Evolutionary conservation across 2,329 filamentous ascomycete genomes (phyloP).

Genomic region (Alternaria sp.): DNA sequence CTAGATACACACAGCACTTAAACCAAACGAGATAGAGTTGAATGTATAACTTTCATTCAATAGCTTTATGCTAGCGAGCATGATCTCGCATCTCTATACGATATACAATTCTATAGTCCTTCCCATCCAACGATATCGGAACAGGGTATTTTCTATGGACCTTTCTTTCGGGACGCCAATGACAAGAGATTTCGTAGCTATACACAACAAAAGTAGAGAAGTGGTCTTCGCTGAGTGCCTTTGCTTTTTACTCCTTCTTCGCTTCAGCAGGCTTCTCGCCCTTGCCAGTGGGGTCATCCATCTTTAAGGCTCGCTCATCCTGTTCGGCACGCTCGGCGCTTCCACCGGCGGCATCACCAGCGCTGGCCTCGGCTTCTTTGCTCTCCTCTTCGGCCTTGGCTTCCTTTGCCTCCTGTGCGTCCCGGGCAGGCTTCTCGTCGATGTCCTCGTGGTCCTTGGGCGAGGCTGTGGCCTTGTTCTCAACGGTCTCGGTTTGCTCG

Average conservation of each 20-base stretch:
- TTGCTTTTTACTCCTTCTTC: constrained; percentile 22
- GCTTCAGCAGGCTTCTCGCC: constrained; percentile 18
- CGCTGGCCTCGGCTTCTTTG: constrained; percentile 42
- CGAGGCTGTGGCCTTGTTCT: constrained; percentile 75
- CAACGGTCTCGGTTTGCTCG: constrained; percentile 78
- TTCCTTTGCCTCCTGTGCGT: constrained; percentile 20
- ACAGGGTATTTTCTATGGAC: constrained; percentile 27
- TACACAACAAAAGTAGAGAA: constrained; percentile 28
- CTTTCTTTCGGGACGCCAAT: constrained; percentile 6
- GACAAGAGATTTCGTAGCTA: constrained; percentile 21
- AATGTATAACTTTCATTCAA: background rate
- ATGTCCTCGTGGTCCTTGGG: constrained; percentile 90
- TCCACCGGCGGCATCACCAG: constrained; percentile 29
- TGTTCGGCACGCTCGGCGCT: constrained; percentile 43
- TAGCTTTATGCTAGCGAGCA: background rate
- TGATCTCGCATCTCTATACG: background rate
- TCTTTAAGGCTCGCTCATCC: constrained; percentile 35
- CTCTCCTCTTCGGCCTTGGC: constrained; percentile 29
- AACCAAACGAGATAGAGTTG: background rate
- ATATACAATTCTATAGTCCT: constrained; percentile 19
- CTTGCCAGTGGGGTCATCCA: constrained; percentile 28
- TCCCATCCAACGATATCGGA: constrained; percentile 5
- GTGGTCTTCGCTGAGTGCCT: too few species aligned
- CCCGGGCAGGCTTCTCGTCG: constrained; percentile 72
- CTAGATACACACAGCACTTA: too few species aligned